Conservation (phyloP, 306 rosid species). For the Gynostemma pentaphyllum region DNA sequence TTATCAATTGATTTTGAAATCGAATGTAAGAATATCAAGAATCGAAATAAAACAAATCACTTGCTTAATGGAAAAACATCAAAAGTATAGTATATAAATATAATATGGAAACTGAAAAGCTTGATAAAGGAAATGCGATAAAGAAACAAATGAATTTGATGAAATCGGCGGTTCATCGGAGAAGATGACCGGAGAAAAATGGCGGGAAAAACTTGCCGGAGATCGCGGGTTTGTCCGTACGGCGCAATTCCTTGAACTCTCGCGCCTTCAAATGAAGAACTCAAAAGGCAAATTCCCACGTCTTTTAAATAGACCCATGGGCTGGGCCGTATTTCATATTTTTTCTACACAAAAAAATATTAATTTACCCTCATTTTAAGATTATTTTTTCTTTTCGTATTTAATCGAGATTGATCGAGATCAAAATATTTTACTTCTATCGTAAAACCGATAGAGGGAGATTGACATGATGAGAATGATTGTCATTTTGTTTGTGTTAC, state of each 20-base stretch:
- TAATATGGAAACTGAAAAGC: background rate
- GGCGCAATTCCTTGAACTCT: background rate
- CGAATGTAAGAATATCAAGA: no score
- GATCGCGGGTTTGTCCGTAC: background rate
- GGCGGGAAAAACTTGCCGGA: slow-evolving; percentile 5
- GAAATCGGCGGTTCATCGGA: background rate
- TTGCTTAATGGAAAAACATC: background rate
- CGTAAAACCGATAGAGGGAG: no score
- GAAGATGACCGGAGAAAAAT: background rate
- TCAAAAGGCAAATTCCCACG: background rate
- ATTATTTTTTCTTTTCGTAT: no score
- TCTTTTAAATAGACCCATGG: background rate
- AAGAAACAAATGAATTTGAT: background rate
- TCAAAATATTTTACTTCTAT: no score
- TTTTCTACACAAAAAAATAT: no score
- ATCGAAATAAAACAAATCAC: no score
- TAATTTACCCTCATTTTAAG: no score
- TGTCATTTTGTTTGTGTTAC: no score
- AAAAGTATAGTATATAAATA: background rate
- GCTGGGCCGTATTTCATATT: no score
- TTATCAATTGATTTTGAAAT: no score
- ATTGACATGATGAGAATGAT: no score
- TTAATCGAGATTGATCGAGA: no score
- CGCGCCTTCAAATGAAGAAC: background rate
- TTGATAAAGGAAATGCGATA: background rate